Base-by-base conservation (phyloP, 1,139 yeast species). In the Saccharomyces pastorianus region DNA sequence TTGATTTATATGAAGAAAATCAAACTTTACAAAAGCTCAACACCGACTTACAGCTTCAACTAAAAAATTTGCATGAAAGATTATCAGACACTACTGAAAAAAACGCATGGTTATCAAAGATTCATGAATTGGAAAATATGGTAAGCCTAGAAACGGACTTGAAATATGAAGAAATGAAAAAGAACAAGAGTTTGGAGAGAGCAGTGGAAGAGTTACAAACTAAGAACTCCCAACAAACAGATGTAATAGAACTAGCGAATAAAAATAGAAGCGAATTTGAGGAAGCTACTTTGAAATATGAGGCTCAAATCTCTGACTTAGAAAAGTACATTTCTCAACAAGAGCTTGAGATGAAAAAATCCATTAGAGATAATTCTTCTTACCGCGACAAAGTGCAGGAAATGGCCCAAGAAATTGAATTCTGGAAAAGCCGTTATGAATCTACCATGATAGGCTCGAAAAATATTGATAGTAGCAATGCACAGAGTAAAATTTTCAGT, bases 321-420 rank as follows among this genome's bases (percentile, higher is more conserved):
- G 78, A 76, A 54, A 64, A 62, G 47, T 69, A 70, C 51, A 61
- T 64, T 6, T 56, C 75, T n/a, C 64, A 67, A 48, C 72, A 69
- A 50, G 76, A 71, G 52, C 60, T 69, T 31, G 66, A 64, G 34
- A 51, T 66, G 51, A 62, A 65, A 54, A 58, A 65, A 60, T 56
- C 64, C 62, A 59, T 73, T 57, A 55, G 77, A 61, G 68, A 67
- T 63, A 59, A 66, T 67, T 55, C 68, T 51, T 60, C 62, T 59
- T 54, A 67, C 67, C 61, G 65, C 49, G 66, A 64, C 41, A 64
- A 59, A 68, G 67, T 64, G 52, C 68, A 82, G 56, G 71, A 78
- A 55, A 67, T 85, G 59, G 90, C 87, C 67, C 80, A 76, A 62
- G 95, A 88, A 64, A 70, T 85, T 17, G 75, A 80, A 51, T 83